A percentile compares a stretch with the other conserved stretches of the same genome.
These are phyloP conservation scores for Mycena leptocephala DNA, from an alignment of 768 basidiomycete genomes.

Conservation along the genomic window DNA sequence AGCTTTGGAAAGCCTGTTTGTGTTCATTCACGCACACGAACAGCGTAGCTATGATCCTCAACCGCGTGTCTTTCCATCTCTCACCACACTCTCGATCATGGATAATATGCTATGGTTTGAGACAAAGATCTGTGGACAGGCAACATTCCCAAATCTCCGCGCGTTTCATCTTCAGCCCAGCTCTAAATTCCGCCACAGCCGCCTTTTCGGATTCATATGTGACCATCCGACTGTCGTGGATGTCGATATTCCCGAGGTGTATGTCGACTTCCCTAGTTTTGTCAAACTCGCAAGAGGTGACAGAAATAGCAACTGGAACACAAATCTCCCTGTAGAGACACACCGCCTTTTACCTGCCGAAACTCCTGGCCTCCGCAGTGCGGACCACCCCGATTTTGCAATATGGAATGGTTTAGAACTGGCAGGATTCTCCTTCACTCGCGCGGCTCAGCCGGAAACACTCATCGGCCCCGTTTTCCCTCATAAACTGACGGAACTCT, in stretches of 20 bases:
- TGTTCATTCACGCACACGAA: not conserved
- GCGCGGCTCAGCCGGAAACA: too few species aligned
- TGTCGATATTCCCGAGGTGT: not conserved
- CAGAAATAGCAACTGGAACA: not conserved
- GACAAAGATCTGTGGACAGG: not conserved
- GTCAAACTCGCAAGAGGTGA: not conserved
- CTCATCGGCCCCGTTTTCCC: not conserved
- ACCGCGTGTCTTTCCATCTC: not conserved
- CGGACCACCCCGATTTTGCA: too few species aligned
- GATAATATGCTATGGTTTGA: not conserved
- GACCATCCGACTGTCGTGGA: not conserved
- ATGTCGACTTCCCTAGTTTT: not conserved
- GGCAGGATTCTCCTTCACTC: too few species aligned
- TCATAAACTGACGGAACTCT: not conserved
- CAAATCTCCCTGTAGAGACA: too few species aligned
- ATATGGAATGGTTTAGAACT: too few species aligned
- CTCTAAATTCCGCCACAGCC: not conserved
- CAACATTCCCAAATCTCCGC: conserved; percentile 6
- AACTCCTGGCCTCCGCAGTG: too few species aligned
- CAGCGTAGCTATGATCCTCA: not conserved
- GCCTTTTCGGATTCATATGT: not conserved
- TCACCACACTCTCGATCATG: conserved; percentile 5
- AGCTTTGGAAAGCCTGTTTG: not conserved
- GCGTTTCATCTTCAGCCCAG: not conserved
- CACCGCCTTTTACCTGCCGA: too few species aligned